Evolutionary conservation across 1,284 basidiomycete species (phyloP).

Genomic region (Phlebopus sp.): DNA sequence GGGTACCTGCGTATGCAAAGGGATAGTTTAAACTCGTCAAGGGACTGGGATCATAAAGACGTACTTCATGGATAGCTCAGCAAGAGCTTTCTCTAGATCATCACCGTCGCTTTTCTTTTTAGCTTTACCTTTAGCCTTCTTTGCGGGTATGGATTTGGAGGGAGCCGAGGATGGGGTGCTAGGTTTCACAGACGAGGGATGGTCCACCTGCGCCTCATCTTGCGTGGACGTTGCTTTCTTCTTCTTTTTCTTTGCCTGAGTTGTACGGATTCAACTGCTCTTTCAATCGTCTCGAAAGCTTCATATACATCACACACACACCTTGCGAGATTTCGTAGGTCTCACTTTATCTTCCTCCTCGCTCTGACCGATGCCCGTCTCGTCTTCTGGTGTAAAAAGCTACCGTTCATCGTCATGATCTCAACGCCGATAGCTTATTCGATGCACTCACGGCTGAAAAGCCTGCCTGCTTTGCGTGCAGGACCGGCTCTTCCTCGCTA

Average conservation of each 20-base stretch:
- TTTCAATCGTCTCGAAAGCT: neutral
- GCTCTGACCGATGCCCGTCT: slow-evolving; percentile 36
- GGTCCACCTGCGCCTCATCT: slow-evolving; percentile 10
- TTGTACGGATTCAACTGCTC: slow-evolving; percentile 2
- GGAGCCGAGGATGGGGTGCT: slow-evolving; percentile 11
- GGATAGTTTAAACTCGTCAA: neutral
- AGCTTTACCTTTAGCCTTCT: slow-evolving; percentile 61
- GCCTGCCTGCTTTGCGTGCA: slow-evolving; percentile 32
- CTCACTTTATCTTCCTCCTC: slow-evolving; percentile 25
- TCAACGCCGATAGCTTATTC: slow-evolving; percentile 3
- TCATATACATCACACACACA: slow-evolving; percentile 29
- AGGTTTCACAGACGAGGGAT: slow-evolving; percentile 14
- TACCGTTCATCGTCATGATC: slow-evolving; percentile 21
- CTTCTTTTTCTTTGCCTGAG: slow-evolving; percentile 51
- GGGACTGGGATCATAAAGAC: slow-evolving; percentile 17
- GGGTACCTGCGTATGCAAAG: slow-evolving; percentile 44
- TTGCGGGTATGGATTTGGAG: slow-evolving; percentile 33
- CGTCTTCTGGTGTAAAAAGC: slow-evolving; percentile 37
- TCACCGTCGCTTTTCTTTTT: slow-evolving; percentile 65
- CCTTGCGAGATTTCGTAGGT: slow-evolving; percentile 46
- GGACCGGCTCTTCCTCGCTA: slow-evolving; percentile 27
- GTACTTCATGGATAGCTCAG: slow-evolving; percentile 76
- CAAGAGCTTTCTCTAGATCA: slow-evolving; percentile 80
- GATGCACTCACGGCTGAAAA: slow-evolving; percentile 56
- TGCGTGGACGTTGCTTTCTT: slow-evolving; percentile 37